Base-by-base conservation (phyloP, 495 filamentous ascomycete genomes). In the Filosporella fistucella region DNA sequence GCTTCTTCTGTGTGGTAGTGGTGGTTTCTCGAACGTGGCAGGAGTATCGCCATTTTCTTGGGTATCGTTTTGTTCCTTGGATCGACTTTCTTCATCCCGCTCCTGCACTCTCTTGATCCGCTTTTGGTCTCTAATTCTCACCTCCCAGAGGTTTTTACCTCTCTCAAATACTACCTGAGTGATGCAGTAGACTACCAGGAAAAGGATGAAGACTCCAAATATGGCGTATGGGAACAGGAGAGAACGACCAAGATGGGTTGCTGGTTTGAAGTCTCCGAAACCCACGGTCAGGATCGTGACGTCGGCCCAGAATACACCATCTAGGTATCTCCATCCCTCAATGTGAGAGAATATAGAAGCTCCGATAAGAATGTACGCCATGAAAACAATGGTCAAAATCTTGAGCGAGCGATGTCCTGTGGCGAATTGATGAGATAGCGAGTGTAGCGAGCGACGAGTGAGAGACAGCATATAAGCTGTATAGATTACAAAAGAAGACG, bases 281-380 rank as follows among this genome's bases (percentile, higher is more conserved):
- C 89, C 89, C 10, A 95, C 75, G 0, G 89, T 94, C 40, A 95
- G 79, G 13, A 91, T 65, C 0, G 89, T 95, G 37, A 83, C 85
- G 51, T 90, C 81, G 0, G 86, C 81, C 76, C 82, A 95, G 54
- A 87, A 95, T 0, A 95, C 68, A 0, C 80, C 75, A 60, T 94
- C 86, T 2, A 89, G 70, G 56, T 82, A 93, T 18, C 66, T 59
- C 89, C 89, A 95, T 6, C 69, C 71, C 62, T 95, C 89, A 28
- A 93, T 65, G 1, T 68, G 68, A 8, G 74, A 72, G 57, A 84
- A 95, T 1, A 91, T 66, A 7, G 81, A 63, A 2, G 88, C 79
- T 6, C 89, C 88, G 13, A 85, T 53, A 3, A 89, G 74, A 7
- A 93, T 68, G 54, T 91, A 93, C 4, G 80, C 63, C 45, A 85